These are phyloP conservation scores for Plectosphaerella plurivora DNA, from an alignment of 2,329 filamentous ascomycete species.

Conservation along the genomic window DNA sequence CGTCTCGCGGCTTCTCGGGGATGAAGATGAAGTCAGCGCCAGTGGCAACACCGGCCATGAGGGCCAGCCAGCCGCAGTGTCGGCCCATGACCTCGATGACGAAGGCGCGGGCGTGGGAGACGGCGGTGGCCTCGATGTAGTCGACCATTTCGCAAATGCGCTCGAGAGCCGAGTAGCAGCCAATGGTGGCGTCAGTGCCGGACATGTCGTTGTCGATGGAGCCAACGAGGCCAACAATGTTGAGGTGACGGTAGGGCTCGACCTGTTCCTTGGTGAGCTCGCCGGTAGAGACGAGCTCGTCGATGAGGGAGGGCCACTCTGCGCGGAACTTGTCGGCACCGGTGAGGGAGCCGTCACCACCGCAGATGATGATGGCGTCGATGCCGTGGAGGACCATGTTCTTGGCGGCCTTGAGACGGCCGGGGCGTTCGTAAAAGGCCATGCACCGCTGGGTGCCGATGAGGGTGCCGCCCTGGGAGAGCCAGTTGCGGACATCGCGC, in stretches of 20 bases:
- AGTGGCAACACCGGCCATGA: conserved; percentile 93
- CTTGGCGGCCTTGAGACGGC: conserved; percentile 80
- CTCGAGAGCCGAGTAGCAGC: conserved; percentile 88
- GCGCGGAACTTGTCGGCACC: conserved; percentile 89
- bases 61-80: conserved; percentile 94
- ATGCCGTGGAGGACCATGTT: conserved; percentile 93
- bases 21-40: conserved; percentile 97
- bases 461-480: conserved; percentile 89
- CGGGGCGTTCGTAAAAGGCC: conserved; percentile 84
- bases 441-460: conserved; percentile 94
- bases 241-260: conserved; percentile 76
- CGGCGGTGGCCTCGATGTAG: conserved; percentile 92
- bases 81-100: conserved; percentile 98
- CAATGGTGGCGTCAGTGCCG: conserved; percentile 94
- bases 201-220: conserved; percentile 99
- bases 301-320: conserved; percentile 85
- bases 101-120: conserved; percentile 92
- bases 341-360: conserved; percentile 92
- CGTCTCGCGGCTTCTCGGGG: conserved; percentile 82
- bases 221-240: conserved; percentile 93
- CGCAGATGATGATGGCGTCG: conserved; percentile 93
- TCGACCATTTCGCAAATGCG: conserved; percentile 96
- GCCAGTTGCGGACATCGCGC: conserved; percentile 91
- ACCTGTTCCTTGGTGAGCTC: conserved; percentile 69
- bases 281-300: conserved; percentile 74